Percentiles rank a stretch among this genome's conserved stretches.
These are phyloP conservation scores for Xylona heveae DNA, from an alignment of 495 filamentous ascomycete genomes.

Conservation along the genomic window DNA sequence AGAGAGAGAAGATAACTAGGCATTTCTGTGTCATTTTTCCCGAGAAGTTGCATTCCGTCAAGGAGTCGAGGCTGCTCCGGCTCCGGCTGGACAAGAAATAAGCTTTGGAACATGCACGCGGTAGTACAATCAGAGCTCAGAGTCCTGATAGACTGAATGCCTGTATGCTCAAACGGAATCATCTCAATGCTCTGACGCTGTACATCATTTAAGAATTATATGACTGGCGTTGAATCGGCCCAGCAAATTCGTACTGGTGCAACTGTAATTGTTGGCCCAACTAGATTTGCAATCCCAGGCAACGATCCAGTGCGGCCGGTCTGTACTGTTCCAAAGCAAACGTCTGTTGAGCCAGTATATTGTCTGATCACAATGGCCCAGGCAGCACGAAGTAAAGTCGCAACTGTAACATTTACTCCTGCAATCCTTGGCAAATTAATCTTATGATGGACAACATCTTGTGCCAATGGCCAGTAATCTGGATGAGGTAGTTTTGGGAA, in stretches of 20 bases:
- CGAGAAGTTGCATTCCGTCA: too few relatives aligned
- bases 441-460: too few relatives aligned
- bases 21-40: too few relatives aligned
- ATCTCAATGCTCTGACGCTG: constrained; percentile 22
- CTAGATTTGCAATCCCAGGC: constrained; percentile 25
- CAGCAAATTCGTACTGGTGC: constrained; percentile 16
- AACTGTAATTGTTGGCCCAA: constrained; percentile 31
- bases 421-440: too few relatives aligned
- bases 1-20: too few relatives aligned
- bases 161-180: constrained; percentile 27
- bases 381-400: too few relatives aligned
- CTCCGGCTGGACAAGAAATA: too few relatives aligned
- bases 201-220: constrained; percentile 21
- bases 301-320: constrained; percentile 31
- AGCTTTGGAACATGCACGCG: background rate
- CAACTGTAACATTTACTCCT: too few relatives aligned
- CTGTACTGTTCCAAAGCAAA: constrained; percentile 33
- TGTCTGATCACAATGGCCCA: constrained; percentile 30
- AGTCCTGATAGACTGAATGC: constrained; percentile 21
- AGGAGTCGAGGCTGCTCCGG: too few relatives aligned
- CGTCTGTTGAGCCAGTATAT: constrained; percentile 26
- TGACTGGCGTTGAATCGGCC: constrained; percentile 14
- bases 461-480: too few relatives aligned
- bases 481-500: too few relatives aligned
- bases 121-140: constrained; percentile 16